phyloP scores from a whole-genome alignment of 257 asterid species.

The Datura wrightii region DNA sequence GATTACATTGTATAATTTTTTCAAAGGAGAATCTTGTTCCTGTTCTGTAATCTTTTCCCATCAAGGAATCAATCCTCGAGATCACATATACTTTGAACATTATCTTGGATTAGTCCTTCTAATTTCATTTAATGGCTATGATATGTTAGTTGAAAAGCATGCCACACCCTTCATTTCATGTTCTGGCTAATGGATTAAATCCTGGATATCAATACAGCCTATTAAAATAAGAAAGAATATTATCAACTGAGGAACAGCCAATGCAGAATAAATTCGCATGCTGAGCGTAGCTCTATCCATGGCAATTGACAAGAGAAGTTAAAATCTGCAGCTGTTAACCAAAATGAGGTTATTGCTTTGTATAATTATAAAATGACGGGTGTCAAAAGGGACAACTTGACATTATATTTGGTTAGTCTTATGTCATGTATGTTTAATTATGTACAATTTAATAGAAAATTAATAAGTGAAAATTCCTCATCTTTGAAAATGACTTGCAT shows the following conservation, averaged over 20 bases:
- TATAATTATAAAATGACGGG: not conserved
- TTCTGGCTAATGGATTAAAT: slow-evolving; percentile 20
- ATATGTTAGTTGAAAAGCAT: slow-evolving; percentile 29
- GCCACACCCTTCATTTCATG: not conserved
- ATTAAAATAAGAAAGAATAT: slow-evolving; percentile 28
- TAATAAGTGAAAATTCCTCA: slow-evolving; percentile 29
- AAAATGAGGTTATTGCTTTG: not conserved
- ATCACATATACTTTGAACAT: slow-evolving; percentile 9
- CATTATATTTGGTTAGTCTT: not conserved
- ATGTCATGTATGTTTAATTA: not conserved
- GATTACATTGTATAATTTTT: not conserved
- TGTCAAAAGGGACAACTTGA: not conserved
- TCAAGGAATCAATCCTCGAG: slow-evolving; percentile 22
- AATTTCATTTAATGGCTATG: slow-evolving; percentile 20
- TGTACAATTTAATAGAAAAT: slow-evolving; percentile 26
- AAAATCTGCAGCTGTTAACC: slow-evolving; percentile 35
- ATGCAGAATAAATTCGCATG: slow-evolving; percentile 43
- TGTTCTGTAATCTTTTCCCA: not conserved
- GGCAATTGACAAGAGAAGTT: slow-evolving; percentile 24
- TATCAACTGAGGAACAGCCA: slow-evolving; percentile 38
- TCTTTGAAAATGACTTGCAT: slow-evolving; percentile 40
- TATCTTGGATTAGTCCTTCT: slow-evolving; percentile 25
- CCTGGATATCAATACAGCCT: slow-evolving; percentile 33
- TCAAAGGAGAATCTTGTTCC: slow-evolving; percentile 21
- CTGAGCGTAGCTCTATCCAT: slow-evolving; percentile 30